These are phyloP conservation scores for Salix caprea DNA, from an alignment of 345 rosid species.

Conservation along the genomic window DNA sequence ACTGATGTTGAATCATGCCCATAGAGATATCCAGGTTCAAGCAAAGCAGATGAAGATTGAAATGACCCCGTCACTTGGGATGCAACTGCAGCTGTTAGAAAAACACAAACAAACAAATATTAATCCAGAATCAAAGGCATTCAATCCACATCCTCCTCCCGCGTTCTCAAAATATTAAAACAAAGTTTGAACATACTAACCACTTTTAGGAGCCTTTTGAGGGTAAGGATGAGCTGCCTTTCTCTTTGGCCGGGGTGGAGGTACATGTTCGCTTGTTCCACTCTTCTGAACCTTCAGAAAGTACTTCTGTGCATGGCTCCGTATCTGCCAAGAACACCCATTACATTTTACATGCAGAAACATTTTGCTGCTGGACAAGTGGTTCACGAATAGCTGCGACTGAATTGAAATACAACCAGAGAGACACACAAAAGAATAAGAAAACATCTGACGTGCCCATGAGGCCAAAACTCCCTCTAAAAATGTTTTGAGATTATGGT, in stretches of 20 bases:
- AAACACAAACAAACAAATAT: constrained; percentile 1
- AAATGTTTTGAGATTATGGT: background rate
- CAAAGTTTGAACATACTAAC: constrained; percentile 20
- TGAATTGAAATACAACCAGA: background rate
- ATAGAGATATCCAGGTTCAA: constrained; percentile 42
- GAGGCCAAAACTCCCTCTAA: background rate
- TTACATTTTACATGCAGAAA: constrained; percentile 13
- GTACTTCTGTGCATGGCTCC: constrained; percentile 96
- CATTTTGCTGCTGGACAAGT: background rate
- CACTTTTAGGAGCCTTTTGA: constrained; percentile 76
- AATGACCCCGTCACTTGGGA: constrained; percentile 39
- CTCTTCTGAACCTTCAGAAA: constrained; percentile 88
- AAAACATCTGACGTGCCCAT: background rate
- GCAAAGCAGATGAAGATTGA: constrained; percentile 46
- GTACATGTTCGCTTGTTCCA: constrained; percentile 79
- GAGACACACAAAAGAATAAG: background rate
- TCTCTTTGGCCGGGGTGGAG: constrained; percentile 95
- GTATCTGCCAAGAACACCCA: constrained; percentile 53
- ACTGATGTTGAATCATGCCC: constrained; percentile 45
- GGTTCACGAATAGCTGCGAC: background rate
- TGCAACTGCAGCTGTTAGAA: constrained; percentile 38
- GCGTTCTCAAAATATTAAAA: background rate
- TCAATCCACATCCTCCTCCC: background rate
- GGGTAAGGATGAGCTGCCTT: constrained; percentile 94
- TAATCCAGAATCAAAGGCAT: constrained; percentile 15